A percentile compares a stretch with the other conserved stretches of the same genome.
phyloP scores from a whole-genome alignment of 129 eudicot species.

The Flaveria linearis region DNA sequence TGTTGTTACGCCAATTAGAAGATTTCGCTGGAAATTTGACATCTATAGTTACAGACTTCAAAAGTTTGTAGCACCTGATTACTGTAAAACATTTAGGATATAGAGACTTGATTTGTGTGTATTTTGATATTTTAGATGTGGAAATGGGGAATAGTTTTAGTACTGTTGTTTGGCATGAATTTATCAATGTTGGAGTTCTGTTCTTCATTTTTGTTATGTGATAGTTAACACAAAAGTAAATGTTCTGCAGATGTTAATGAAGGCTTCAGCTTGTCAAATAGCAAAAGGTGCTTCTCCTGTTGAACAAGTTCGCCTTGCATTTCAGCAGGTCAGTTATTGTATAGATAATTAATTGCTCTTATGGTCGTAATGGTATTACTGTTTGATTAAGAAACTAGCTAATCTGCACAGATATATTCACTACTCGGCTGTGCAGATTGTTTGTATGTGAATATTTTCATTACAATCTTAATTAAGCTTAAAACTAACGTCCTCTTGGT shows the following conservation, averaged over 20 bases:
- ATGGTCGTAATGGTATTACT: conserved; percentile 15
- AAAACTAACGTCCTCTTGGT: neutral
- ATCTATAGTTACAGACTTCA: neutral
- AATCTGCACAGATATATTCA: conserved; percentile 7
- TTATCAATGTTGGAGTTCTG: conserved; percentile 20
- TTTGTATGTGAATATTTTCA: conserved; percentile 1
- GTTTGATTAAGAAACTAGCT: neutral
- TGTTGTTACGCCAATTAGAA: conserved; percentile 7
- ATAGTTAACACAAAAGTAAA: conserved; percentile 9
- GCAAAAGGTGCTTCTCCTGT: conserved; percentile 68
- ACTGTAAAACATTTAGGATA: conserved; percentile 2
- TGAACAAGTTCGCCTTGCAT: conserved; percentile 69
- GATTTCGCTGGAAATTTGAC: conserved; percentile 8
- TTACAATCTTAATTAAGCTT: neutral
- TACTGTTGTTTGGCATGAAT: conserved; percentile 7
- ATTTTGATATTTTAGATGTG: neutral
- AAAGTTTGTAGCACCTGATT: neutral
- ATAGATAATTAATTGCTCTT: conserved; percentile 13
- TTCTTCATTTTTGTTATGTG: neutral
- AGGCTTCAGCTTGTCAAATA: conserved; percentile 73
- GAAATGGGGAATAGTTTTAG: neutral
- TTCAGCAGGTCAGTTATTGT: conserved; percentile 74
- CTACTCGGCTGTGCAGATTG: neutral
- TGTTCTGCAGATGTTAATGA: conserved; percentile 63
- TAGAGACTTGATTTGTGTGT: neutral